These are phyloP conservation scores for Dictyostelium purpureum DNA, from an alignment of 78 protist species.

Conservation along the genomic window DNA sequence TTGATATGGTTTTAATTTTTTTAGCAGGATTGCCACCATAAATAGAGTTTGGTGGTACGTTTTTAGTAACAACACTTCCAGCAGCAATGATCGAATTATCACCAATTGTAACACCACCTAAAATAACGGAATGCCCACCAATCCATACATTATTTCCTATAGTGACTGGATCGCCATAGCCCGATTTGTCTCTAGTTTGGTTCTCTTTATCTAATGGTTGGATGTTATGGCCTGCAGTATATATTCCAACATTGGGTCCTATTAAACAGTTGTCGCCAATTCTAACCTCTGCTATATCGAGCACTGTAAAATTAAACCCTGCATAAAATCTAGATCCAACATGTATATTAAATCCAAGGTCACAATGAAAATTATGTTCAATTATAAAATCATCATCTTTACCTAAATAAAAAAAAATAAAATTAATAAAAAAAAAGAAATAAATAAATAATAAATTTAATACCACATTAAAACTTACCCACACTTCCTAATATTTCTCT, in stretches of 20 bases:
- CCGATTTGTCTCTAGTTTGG: background rate
- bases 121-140: slow-evolving; percentile 49
- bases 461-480: no score
- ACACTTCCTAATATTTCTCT: background rate
- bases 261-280: slow-evolving; percentile 71
- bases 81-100: slow-evolving; percentile 62
- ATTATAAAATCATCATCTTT: background rate
- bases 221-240: slow-evolving; percentile 82
- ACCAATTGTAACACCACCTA: slow-evolving; percentile 83
- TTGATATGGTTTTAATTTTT: background rate
- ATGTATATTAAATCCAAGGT: slow-evolving; percentile 78
- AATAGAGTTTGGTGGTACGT: slow-evolving; percentile 37
- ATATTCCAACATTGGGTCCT: slow-evolving; percentile 83
- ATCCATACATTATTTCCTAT: slow-evolving; percentile 81
- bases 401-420: no score
- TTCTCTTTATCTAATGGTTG: slow-evolving; percentile 42
- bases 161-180: slow-evolving; percentile 38
- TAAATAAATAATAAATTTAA: no score
- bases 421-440: no score
- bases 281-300: slow-evolving; percentile 2
- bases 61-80: slow-evolving; percentile 82
- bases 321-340: slow-evolving; percentile 55
- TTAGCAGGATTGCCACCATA: slow-evolving; percentile 68
- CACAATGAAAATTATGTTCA: slow-evolving; percentile 80
- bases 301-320: slow-evolving; percentile 25